Percentiles rank a stretch among this genome's conserved stretches.
Conservation (phyloP, 306 rosid genomes). For the Dryas alaskensis region DNA sequence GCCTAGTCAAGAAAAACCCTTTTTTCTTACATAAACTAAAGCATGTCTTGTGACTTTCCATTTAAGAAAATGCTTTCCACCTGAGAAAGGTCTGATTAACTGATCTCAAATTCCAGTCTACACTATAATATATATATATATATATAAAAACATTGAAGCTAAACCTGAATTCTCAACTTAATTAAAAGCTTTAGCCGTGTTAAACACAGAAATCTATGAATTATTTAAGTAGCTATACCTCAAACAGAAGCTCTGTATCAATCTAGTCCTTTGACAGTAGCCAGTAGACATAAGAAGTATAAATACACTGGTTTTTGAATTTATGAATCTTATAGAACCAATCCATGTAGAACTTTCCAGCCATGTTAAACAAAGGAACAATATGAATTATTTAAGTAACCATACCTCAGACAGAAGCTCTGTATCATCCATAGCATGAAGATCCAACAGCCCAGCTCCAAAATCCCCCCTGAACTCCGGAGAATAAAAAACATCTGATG, state of each 20-base stretch:
- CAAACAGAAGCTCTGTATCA: not conserved
- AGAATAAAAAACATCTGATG: slow-evolving; percentile 68
- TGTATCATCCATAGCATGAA: slow-evolving; percentile 98
- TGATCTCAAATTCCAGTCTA: not conserved
- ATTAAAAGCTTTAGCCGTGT: not conserved
- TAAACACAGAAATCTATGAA: not conserved
- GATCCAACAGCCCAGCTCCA: slow-evolving; percentile 97
- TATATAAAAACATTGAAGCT: not conserved
- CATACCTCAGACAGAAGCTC: slow-evolving; percentile 90
- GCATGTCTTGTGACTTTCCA: not conserved
- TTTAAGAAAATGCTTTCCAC: not conserved
- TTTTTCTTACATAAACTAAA: not conserved
- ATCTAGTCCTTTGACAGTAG: not conserved
- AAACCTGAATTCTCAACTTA: not conserved
- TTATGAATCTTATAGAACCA: not conserved
- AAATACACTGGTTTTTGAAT: not conserved
- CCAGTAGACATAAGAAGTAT: not conserved
- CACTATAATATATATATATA: not conserved
- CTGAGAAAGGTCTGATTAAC: not conserved
- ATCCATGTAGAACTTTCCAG: not conserved
- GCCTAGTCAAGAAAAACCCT: not conserved
- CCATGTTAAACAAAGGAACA: slow-evolving; percentile 7
- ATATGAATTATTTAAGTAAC: not conserved
- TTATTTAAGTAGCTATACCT: not conserved
- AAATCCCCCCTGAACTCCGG: slow-evolving; percentile 92